A percentile compares a stretch with the other conserved stretches of the same genome.
Conservation (phyloP, 495 filamentous ascomycete species). For the Lepraria neglecta region DNA sequence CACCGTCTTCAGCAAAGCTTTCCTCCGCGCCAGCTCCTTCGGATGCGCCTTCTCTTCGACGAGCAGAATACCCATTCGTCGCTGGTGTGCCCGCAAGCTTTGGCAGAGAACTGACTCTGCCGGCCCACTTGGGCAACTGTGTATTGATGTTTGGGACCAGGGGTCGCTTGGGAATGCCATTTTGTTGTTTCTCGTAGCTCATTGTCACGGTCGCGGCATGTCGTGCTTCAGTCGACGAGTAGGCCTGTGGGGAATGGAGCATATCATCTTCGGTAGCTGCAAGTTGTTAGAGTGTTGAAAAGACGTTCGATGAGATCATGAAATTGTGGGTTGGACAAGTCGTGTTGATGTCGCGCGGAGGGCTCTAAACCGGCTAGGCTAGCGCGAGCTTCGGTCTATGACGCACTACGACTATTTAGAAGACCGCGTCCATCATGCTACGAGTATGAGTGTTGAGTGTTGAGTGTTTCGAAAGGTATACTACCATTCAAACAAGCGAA, state of each 20-base stretch:
- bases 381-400: background rate
- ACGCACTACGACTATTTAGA: background rate
- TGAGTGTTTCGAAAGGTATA: too few relatives aligned
- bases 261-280: constrained; percentile 6
- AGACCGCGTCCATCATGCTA: background rate
- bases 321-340: background rate
- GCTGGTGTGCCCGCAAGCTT: constrained; percentile 41
- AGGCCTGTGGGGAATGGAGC: constrained; percentile 7
- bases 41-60: constrained; percentile 36
- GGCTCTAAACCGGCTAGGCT: constrained; percentile 3
- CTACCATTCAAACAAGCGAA: too few relatives aligned
- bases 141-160: constrained; percentile 6
- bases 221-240: background rate
- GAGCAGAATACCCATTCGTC: constrained; percentile 33
- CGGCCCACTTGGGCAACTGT: constrained; percentile 14
- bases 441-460: background rate
- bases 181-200: constrained; percentile 13
- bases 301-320: constrained; percentile 14
- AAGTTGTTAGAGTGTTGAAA: background rate
- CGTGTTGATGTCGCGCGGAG: constrained; percentile 14
- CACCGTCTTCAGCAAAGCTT: constrained; percentile 32
- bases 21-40: constrained; percentile 33
- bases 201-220: constrained; percentile 11
- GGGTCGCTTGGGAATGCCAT: constrained; percentile 13
- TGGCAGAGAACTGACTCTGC: constrained; percentile 25